phyloP scores from a whole-genome alignment of 306 rosid species.

The Cicer yamashitae region DNA sequence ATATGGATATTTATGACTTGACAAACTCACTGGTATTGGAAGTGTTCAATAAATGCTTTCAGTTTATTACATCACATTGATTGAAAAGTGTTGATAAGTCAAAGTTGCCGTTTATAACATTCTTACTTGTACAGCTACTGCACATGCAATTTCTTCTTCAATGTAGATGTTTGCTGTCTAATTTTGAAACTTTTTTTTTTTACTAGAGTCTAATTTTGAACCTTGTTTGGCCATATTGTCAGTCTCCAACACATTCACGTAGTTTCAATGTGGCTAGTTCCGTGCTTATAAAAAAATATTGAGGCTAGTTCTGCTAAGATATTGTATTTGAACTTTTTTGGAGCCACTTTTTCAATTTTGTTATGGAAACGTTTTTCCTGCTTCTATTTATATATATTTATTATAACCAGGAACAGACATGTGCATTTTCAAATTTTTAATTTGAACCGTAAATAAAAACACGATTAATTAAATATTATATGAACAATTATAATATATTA shows the following conservation, averaged over 20 bases:
- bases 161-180: neutral
- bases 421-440: no score
- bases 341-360: neutral
- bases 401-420: no score
- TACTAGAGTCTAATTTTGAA: neutral
- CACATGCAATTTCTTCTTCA: slow-evolving; percentile 28
- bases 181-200: neutral
- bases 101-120: slow-evolving; percentile 7
- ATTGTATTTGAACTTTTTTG: neutral
- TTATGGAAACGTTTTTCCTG: neutral
- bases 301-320: neutral
- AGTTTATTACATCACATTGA: neutral
- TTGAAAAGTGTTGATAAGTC: slow-evolving; percentile 16
- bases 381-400: neutral
- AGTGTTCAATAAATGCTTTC: slow-evolving; percentile 29
- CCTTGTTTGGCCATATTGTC: neutral
- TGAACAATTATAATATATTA: no score
- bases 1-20: neutral
- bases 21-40: neutral
- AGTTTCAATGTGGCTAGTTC: neutral
- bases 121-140: slow-evolving; percentile 9
- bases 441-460: no score
- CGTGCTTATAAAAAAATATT: no score
- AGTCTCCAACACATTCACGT: neutral
- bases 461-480: no score